phyloP scores from a whole-genome alignment of 768 basidiomycete genomes.

The Austroboletus festivus region DNA sequence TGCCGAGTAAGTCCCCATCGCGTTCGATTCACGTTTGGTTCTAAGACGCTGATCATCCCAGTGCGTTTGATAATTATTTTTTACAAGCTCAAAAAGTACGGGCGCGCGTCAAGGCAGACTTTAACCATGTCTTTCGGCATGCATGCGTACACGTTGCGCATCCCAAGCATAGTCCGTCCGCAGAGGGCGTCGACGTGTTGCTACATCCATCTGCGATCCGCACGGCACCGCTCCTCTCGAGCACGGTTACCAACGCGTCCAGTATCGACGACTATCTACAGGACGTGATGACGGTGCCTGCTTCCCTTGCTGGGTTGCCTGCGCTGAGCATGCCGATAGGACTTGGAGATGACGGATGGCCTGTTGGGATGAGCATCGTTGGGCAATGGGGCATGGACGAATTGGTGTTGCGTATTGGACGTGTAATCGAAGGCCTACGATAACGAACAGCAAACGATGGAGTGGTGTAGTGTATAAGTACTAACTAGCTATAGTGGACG shows the following conservation, averaged over 20 bases:
- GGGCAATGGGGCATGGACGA: slow-evolving; percentile 85
- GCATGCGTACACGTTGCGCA: slow-evolving; percentile 46
- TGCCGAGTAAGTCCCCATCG: slow-evolving; percentile 64
- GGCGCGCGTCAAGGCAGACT: slow-evolving; percentile 66
- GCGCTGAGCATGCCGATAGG: slow-evolving; percentile 70
- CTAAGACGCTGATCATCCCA: slow-evolving; percentile 37
- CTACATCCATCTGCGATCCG: slow-evolving; percentile 85
- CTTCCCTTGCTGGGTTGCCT: slow-evolving; percentile 86
- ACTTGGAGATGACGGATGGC: slow-evolving; percentile 60
- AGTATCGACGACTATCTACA: slow-evolving; percentile 72
- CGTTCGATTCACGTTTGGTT: too few species aligned
- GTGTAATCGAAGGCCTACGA: slow-evolving; percentile 35
- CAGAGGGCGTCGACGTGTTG: slow-evolving; percentile 68
- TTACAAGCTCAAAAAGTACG: slow-evolving; percentile 87
- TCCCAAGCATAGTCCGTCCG: background rate
- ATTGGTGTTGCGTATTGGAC: slow-evolving; percentile 54
- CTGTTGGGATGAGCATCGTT: slow-evolving; percentile 77
- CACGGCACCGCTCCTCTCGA: slow-evolving; percentile 65
- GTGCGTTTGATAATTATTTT: slow-evolving; percentile 97
- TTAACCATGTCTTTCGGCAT: slow-evolving; percentile 62
- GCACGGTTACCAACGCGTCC: background rate
- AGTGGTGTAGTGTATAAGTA: too few species aligned
- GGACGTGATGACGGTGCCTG: slow-evolving; percentile 89
- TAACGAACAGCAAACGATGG: too few species aligned
- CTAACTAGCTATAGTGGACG: too few species aligned